Evolutionary conservation across 148 eudicot genomes (phyloP).

Genomic region (Nyssa sinensis): DNA sequence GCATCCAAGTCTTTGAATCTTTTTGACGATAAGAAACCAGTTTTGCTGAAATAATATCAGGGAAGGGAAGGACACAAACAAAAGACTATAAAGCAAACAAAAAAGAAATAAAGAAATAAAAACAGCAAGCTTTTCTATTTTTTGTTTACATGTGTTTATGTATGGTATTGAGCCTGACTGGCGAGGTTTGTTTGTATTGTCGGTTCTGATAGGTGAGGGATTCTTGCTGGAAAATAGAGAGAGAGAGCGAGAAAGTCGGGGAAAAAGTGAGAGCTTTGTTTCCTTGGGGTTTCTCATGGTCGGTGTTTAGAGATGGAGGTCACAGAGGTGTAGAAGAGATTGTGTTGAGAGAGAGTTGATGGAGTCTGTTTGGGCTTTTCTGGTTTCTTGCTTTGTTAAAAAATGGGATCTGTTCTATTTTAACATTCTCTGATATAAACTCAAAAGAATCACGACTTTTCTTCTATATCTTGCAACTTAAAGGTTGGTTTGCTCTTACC

Average conservation of each 20-base stretch:
- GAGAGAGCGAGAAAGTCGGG: constrained; percentile 20
- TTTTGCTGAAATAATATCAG: constrained; percentile 24
- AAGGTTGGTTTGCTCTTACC: neutral
- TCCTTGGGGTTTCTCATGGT: neutral
- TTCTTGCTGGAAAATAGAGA: neutral
- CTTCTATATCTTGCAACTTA: neutral
- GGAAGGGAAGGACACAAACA: constrained; percentile 6
- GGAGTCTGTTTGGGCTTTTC: constrained; percentile 8
- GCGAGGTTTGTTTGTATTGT: constrained; percentile 13
- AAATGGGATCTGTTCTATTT: constrained; percentile 3
- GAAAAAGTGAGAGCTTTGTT: constrained; percentile 5
- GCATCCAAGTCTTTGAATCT: constrained; percentile 17
- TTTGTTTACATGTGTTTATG: constrained; percentile 19
- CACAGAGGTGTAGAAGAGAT: constrained; percentile 11
- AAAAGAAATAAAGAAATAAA: neutral
- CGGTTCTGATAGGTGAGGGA: neutral
- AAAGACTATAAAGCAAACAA: constrained; percentile 5
- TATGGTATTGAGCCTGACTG: constrained; percentile 20
- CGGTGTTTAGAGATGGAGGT: constrained; percentile 13
- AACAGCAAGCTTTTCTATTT: neutral
- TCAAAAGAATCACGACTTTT: neutral
- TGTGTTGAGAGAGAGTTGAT: constrained; percentile 6
- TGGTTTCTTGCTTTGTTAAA: constrained; percentile 6
- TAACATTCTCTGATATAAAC: neutral
- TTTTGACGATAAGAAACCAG: constrained; percentile 16